A percentile compares a stretch with the other conserved stretches of the same genome.
Evolutionary conservation across 2,329 filamentous ascomycete genomes (phyloP).

Genomic region (Botryotinia calthae): DNA sequence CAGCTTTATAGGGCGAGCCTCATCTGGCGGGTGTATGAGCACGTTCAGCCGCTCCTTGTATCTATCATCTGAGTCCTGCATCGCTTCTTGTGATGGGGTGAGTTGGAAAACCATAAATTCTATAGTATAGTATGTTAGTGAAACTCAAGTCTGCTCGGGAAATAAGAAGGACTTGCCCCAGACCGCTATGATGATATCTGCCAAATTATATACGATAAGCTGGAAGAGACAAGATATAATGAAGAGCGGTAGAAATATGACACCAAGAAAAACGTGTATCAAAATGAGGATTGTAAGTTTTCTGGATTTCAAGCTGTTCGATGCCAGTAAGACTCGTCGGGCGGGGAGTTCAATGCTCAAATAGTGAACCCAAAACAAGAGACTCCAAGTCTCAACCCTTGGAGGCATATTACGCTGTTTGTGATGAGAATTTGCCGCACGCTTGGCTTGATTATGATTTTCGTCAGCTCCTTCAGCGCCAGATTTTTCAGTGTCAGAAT

Average conservation of each 20-base stretch:
- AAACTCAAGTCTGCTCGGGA: background rate
- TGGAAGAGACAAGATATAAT: background rate
- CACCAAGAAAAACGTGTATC: background rate
- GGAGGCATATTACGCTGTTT: background rate
- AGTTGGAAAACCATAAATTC: background rate
- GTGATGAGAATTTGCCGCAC: fast-evolving
- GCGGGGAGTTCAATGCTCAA: background rate
- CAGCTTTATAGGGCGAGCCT: background rate
- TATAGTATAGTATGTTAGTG: background rate
- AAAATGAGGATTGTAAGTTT: background rate
- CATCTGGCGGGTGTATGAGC: background rate
- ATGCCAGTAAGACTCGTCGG: background rate
- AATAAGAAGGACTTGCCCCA: background rate
- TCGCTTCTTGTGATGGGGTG: background rate
- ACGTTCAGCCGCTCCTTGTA: background rate
- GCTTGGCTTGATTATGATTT: fast-evolving
- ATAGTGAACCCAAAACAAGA: background rate
- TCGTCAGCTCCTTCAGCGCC: too few species aligned
- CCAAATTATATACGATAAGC: background rate
- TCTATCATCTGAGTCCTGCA: background rate
- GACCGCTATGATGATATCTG: background rate
- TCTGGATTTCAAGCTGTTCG: background rate
- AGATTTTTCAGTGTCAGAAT: too few species aligned
- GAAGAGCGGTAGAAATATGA: background rate
- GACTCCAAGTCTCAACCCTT: background rate